Evolutionary conservation across 2,329 filamentous ascomycete species (phyloP).

Genomic region (Fusarium piperis): DNA sequence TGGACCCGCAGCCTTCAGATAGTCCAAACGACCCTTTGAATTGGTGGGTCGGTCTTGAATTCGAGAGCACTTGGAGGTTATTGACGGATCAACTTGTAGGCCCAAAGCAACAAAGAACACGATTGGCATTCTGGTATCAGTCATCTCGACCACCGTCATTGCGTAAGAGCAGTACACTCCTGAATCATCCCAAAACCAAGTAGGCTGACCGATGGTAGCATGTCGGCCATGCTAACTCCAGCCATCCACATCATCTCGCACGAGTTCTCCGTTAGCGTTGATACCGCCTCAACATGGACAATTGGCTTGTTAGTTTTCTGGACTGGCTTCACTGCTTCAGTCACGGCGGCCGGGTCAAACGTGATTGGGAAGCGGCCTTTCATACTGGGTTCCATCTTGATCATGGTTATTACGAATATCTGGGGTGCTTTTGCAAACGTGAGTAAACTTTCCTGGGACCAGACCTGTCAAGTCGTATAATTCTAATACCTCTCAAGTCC

Average conservation of each 20-base stretch:
- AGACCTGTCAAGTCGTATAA: background rate
- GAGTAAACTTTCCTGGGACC: background rate
- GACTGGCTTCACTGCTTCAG: constrained; percentile 1
- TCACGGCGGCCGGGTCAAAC: background rate
- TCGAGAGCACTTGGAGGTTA: background rate
- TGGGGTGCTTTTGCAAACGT: background rate
- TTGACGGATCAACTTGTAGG: background rate
- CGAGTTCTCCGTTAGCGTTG: background rate
- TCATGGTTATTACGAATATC: constrained; percentile 1
- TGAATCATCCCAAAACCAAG: background rate
- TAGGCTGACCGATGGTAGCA: background rate
- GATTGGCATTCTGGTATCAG: background rate
- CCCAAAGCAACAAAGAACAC: background rate
- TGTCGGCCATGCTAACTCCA: background rate
- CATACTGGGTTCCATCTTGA: background rate
- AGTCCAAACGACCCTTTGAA: constrained; percentile 3
- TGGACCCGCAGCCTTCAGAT: background rate
- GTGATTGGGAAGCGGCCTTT: background rate
- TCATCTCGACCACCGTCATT: background rate
- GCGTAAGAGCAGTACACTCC: background rate
- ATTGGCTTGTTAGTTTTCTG: constrained; percentile 1
- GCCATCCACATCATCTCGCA: background rate
- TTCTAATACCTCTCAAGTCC: background rate
- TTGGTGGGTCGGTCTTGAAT: background rate
- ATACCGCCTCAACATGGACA: background rate